Evolutionary conservation across 2,329 filamentous ascomycete species (phyloP).

Genomic region (Eutypa lata): DNA sequence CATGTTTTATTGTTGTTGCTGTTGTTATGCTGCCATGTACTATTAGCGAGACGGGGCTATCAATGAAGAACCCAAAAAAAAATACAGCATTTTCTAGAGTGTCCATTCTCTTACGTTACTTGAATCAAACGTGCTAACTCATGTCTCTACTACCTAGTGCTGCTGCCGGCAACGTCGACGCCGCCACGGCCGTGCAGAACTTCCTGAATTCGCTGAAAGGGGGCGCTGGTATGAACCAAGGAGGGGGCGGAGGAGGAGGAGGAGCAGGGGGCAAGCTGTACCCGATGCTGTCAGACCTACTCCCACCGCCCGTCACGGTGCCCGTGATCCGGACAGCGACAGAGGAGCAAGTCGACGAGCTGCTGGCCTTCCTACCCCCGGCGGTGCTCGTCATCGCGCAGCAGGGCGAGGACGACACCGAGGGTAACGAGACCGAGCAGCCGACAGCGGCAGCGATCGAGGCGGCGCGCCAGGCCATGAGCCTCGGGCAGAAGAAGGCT

Average conservation of each 20-base stretch:
- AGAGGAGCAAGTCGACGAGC: conserved; percentile 65
- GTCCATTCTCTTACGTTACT: not conserved
- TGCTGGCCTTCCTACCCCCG: conserved; percentile 77
- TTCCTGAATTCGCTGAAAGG: conserved; percentile 76
- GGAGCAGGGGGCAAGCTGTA: conserved; percentile 61
- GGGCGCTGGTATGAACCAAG: too few species aligned
- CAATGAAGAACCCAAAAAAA: conserved; percentile 14
- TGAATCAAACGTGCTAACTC: not conserved
- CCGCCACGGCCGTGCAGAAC: conserved; percentile 77
- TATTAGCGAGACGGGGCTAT: conserved; percentile 23
- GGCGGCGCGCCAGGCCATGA: conserved; percentile 71
- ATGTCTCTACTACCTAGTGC: conserved; percentile 43
- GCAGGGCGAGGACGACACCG: conserved; percentile 59
- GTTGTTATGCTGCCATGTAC: conserved; percentile 18
- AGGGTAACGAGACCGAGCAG: conserved; percentile 62
- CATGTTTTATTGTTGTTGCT: not conserved
- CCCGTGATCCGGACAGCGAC: conserved; percentile 67
- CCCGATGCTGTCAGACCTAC: conserved; percentile 81
- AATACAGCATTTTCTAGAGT: conserved; percentile 10
- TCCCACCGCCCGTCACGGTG: conserved; percentile 74
- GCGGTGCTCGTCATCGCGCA: conserved; percentile 74
- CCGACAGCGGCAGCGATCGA: conserved; percentile 66
- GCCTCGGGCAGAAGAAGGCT: conserved; percentile 71
- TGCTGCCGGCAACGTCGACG: conserved; percentile 60
- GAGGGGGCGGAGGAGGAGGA: conserved; percentile 37